These are phyloP conservation scores for Funneliformis caledonium DNA, from an alignment of 371 early-diverging fungal species.

Conservation along the genomic window DNA sequence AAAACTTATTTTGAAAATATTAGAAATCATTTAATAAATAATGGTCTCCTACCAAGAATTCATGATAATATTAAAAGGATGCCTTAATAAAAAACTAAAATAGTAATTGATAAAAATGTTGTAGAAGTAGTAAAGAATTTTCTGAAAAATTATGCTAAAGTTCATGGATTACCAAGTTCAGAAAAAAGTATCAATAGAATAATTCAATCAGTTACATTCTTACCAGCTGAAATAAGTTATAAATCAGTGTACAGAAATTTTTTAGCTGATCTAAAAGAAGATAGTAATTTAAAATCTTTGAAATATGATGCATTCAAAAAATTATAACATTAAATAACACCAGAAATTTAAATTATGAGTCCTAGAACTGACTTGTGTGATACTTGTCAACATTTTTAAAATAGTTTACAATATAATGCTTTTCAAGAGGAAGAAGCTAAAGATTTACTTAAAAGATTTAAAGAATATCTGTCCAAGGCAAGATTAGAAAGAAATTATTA, in stretches of 20 bases:
- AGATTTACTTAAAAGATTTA: background rate
- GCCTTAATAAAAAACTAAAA: background rate
- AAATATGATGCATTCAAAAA: conserved; percentile 9
- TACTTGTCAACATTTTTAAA: background rate
- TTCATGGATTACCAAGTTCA: conserved; percentile 25
- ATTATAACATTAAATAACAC: conserved; percentile 3
- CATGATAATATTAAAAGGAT: background rate
- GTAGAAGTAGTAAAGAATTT: no score
- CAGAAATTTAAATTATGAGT: conserved; percentile 19
- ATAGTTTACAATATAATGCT: background rate
- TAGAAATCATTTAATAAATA: background rate
- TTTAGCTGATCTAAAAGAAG: conserved; percentile 16
- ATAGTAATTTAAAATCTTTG: background rate
- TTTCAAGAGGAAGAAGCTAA: background rate
- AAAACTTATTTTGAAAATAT: background rate
- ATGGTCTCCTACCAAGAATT: background rate
- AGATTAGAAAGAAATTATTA: conserved; percentile 5
- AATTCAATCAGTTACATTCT: background rate
- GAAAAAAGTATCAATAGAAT: background rate
- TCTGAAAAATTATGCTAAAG: conserved; percentile 8
- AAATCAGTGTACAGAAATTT: conserved; percentile 2
- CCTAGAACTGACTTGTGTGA: conserved; percentile 5
- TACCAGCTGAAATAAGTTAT: conserved; percentile 21
- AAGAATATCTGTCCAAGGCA: background rate
- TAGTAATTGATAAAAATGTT: no score